phyloP scores from a whole-genome alignment of 345 rosid genomes.

The Salix caprea region DNA sequence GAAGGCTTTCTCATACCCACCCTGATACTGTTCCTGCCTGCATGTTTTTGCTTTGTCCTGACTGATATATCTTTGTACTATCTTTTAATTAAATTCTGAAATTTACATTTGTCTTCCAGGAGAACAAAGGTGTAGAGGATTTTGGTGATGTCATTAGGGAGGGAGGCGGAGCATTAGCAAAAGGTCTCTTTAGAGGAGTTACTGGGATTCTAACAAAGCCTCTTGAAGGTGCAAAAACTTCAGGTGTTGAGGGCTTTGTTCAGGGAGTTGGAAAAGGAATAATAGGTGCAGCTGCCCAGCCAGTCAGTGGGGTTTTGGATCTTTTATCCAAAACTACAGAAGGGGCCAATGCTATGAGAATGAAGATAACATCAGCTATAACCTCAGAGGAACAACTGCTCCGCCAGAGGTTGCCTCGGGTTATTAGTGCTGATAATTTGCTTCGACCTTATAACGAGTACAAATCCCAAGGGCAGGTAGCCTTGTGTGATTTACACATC shows the following conservation, averaged over 20 bases:
- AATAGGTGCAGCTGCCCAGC: slow-evolving; percentile 98
- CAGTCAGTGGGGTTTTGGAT: slow-evolving; percentile 97
- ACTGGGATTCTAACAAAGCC: slow-evolving; percentile 97
- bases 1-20: neutral
- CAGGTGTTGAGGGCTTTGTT: slow-evolving; percentile 97
- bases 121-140: slow-evolving; percentile 94
- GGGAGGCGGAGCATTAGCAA: slow-evolving; percentile 99
- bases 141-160: slow-evolving; percentile 90
- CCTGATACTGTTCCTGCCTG: neutral
- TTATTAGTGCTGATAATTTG: slow-evolving; percentile 82
- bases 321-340: slow-evolving; percentile 97
- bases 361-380: slow-evolving; percentile 93
- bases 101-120: slow-evolving; percentile 44
- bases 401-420: slow-evolving; percentile 89
- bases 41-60: neutral
- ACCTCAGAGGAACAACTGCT: slow-evolving; percentile 98
- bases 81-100: neutral
- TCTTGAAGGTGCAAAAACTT: slow-evolving; percentile 92
- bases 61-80: neutral
- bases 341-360: slow-evolving; percentile 99
- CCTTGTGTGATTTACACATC: neutral
- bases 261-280: slow-evolving; percentile 98
- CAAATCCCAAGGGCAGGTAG: slow-evolving; percentile 94
- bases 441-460: slow-evolving; percentile 81
- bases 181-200: slow-evolving; percentile 95